These are phyloP conservation scores for Chytridiales sp. DNA, from an alignment of 371 early-diverging fungal species.

Conservation along the genomic window DNA sequence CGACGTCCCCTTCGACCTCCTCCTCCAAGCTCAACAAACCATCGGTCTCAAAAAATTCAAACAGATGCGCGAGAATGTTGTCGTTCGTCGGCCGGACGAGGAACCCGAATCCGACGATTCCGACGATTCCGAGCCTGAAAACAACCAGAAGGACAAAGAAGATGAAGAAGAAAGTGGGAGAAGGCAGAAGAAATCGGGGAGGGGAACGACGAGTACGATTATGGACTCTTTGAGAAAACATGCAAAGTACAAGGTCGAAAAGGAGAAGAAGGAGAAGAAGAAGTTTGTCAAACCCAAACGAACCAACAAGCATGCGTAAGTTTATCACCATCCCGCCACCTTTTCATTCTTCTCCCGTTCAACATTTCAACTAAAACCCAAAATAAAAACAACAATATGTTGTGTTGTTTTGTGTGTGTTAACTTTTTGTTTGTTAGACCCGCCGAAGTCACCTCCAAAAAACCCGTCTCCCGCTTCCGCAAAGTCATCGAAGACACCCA, in stretches of 20 bases:
- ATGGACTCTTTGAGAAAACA: neutral
- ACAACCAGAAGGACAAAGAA: slow-evolving; percentile 39
- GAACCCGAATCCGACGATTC: slow-evolving; percentile 1
- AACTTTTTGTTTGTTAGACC: too few relatives aligned
- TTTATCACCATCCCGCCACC: neutral
- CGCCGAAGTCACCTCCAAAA: slow-evolving; percentile 76
- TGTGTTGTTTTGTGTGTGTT: too few relatives aligned
- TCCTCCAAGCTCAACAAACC: slow-evolving; percentile 72
- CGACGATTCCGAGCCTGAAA: slow-evolving; percentile 5
- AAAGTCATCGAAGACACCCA: slow-evolving; percentile 67
- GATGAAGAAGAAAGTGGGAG: slow-evolving; percentile 29
- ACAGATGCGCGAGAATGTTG: slow-evolving; percentile 33
- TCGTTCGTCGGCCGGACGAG: slow-evolving; percentile 1
- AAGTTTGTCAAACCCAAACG: slow-evolving; percentile 19
- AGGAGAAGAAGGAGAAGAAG: slow-evolving; percentile 35
- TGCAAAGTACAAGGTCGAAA: slow-evolving; percentile 11
- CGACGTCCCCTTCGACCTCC: slow-evolving; percentile 77
- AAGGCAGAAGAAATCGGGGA: slow-evolving; percentile 8
- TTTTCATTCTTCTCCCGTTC: neutral
- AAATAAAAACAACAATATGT: neutral
- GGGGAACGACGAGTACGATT: slow-evolving; percentile 25
- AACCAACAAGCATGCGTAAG: slow-evolving; percentile 39
- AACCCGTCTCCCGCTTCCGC: slow-evolving; percentile 74
- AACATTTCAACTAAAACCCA: neutral
- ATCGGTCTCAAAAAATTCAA: slow-evolving; percentile 61